Evolutionary conservation across 805 yeast species (phyloP).

Genomic region (Candida sithepensis): DNA sequence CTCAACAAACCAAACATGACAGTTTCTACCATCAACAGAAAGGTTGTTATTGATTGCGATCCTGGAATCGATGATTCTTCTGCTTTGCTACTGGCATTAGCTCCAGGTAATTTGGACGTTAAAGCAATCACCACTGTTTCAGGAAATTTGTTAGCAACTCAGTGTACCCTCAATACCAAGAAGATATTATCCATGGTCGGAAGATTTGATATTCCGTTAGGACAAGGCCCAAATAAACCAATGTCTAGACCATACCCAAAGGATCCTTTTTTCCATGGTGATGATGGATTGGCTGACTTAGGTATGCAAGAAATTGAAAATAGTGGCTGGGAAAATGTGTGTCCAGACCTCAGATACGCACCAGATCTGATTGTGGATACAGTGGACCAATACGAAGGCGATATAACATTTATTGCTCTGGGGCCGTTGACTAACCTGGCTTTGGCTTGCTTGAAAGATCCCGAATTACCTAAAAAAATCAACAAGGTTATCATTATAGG

Average conservation of each 20-base stretch:
- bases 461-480: conserved; percentile 19
- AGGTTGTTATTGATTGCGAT: conserved; percentile 26
- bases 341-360: conserved; percentile 12
- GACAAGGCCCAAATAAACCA: conserved; percentile 28
- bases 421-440: conserved; percentile 27
- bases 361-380: conserved; percentile 22
- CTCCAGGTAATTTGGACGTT: conserved; percentile 23
- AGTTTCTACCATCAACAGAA: conserved; percentile 1
- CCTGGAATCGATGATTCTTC: conserved; percentile 28
- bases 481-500: conserved; percentile 23
- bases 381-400: conserved; percentile 13
- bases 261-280: conserved; percentile 27
- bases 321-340: conserved; percentile 12
- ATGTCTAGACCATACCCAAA: conserved; percentile 23
- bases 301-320: conserved; percentile 17
- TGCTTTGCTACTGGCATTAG: conserved; percentile 22
- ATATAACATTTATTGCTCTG: conserved; percentile 20
- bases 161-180: conserved; percentile 21
- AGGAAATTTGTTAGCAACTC: conserved; percentile 22
- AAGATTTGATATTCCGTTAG: conserved; percentile 20
- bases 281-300: conserved; percentile 25
- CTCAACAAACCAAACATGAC: background rate
- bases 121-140: conserved; percentile 28
- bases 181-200: conserved; percentile 19
- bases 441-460: conserved; percentile 24